Base-by-base conservation (phyloP, 805 yeast species). In the Hanseniaspora jakobsenii region DNA sequence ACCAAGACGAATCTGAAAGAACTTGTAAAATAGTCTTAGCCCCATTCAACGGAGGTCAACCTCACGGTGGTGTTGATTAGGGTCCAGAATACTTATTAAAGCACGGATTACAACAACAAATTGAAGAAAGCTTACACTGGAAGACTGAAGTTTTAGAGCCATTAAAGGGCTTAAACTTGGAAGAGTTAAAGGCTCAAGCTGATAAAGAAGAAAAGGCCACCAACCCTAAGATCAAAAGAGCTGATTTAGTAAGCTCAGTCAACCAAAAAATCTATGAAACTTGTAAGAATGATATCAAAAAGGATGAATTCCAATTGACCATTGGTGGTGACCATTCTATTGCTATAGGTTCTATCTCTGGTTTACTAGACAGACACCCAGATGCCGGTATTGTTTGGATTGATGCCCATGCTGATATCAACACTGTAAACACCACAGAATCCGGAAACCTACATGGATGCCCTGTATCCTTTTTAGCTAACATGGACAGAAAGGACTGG, bases 371-470 rank as follows among this genome's bases (percentile, higher is more conserved):
- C 14, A 72, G 74, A 51, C 69, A 80, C 59, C 95, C 95, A 16
- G 85, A 87, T 53, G 85, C 94, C 22, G 86, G 94, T 55, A 69
- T 89, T 31, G 60, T 89, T 50, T 89, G 98, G 98, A 80, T 89
- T 54, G 98, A 89, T 64, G 98, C 98, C 0, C 98, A 89, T 61
- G 95, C 97, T 16, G 98, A 89, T 61, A 80, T 91, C 59, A 91
- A 91, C 67, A 81, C 96, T 1, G 83, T 95, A 9, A 67, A 69
- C 28, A 75, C 85, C 7, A 78, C 96, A 2, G 80, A 72, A 23
- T 76, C 89, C 6, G 97, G 97, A 32, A 91, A 89, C 62, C 69
- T 89, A 54, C 98, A 89, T 61, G 98, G 98, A 5, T 87, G 96
- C 61, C 98, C 98, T 2, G 85, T 89, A 28, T 75, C 95, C 2